Conservation (phyloP, 495 filamentous ascomycete genomes). For the Penicillium verhagenii region DNA sequence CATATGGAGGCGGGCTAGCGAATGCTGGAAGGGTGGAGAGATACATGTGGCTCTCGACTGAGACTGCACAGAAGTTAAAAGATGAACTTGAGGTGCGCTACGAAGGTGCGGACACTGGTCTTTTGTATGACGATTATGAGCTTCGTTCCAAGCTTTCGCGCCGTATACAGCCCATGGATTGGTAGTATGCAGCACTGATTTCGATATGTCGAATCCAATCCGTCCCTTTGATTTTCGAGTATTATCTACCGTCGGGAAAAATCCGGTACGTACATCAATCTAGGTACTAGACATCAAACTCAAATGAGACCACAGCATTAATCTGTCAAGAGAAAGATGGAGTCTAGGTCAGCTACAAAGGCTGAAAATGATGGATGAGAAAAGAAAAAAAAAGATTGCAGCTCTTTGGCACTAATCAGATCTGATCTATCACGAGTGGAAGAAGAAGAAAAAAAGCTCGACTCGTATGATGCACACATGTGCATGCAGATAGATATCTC, state of each 20-base stretch:
- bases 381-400: neutral
- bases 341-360: neutral
- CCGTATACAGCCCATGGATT: slow-evolving; percentile 11
- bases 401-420: neutral
- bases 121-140: slow-evolving; percentile 15
- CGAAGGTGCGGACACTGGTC: slow-evolving; percentile 12
- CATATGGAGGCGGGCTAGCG: slow-evolving; percentile 13
- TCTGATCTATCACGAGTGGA: neutral
- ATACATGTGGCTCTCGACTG: slow-evolving; percentile 20
- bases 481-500: too few relatives aligned
- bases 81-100: slow-evolving; percentile 6
- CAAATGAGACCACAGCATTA: too few relatives aligned
- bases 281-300: too few relatives aligned
- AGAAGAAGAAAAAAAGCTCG: too few relatives aligned
- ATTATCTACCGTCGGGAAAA: slow-evolving; percentile 6
- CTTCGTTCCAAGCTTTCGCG: slow-evolving; percentile 7
- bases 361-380: neutral
- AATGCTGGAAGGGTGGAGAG: slow-evolving; percentile 13
- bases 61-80: slow-evolving; percentile 17
- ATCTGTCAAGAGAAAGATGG: too few relatives aligned
- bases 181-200: slow-evolving; percentile 13
- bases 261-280: too few relatives aligned
- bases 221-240: slow-evolving; percentile 10
- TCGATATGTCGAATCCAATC: slow-evolving; percentile 12
- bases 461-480: too few relatives aligned